Evolutionary conservation across 371 early-diverging fungal genomes (phyloP).

Genomic region (Funneliformis caledonium): DNA sequence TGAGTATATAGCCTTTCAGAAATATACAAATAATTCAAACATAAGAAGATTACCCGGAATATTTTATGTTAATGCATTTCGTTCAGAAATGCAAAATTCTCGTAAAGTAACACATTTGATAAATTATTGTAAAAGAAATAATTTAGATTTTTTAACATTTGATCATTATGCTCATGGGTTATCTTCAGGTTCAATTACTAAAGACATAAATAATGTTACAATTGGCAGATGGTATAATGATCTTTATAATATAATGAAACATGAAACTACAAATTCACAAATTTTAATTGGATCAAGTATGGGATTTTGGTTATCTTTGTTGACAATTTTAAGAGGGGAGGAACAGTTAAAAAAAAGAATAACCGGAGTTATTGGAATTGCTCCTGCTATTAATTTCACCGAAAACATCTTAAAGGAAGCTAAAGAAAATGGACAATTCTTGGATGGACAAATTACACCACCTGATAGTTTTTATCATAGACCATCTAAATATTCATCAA

Average conservation of each 20-base stretch:
- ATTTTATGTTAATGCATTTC: constrained; percentile 13
- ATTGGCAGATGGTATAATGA: constrained; percentile 17
- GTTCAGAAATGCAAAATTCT: constrained; percentile 25
- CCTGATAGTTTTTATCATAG: not conserved
- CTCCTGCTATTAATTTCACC: constrained; percentile 8
- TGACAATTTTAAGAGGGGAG: not conserved
- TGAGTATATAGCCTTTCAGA: constrained; percentile 14
- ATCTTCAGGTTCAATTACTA: constrained; percentile 14
- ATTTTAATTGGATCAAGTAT: constrained; percentile 23
- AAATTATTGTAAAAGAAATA: not conserved
- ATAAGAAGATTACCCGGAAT: not conserved
- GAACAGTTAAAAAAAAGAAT: constrained; percentile 4
- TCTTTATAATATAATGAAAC: constrained; percentile 11
- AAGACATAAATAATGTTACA: not conserved
- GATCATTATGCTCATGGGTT: constrained; percentile 28
- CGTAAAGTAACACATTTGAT: not conserved
- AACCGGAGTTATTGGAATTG: constrained; percentile 5
- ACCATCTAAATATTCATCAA: constrained; percentile 14
- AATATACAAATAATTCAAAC: not conserved
- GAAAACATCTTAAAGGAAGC: constrained; percentile 7
- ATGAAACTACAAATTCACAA: constrained; percentile 5
- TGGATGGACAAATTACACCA: not conserved
- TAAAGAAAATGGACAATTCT: not conserved
- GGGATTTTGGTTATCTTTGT: constrained; percentile 26
- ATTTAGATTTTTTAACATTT: constrained; percentile 15